Percentiles rank a stretch among this genome's conserved stretches.
phyloP scores from a whole-genome alignment of 352 stramenopile genomes.

The Globisporangium polare region DNA sequence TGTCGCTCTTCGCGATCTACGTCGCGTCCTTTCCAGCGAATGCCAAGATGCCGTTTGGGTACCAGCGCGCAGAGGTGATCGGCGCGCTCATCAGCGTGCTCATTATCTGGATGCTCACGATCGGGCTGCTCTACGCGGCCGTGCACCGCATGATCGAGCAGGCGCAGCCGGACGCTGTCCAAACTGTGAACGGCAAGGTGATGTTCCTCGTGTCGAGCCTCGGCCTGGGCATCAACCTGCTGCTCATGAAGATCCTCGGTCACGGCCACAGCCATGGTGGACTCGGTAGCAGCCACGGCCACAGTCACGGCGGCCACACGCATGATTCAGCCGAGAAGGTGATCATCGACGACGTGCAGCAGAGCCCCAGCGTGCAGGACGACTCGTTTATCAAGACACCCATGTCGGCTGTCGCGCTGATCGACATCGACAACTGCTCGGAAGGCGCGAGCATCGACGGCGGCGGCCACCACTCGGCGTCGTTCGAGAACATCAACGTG shows the following conservation, averaged over 20 bases:
- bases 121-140: slow-evolving; percentile 89
- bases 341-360: slow-evolving; percentile 27
- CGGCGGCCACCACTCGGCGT: slow-evolving; percentile 26
- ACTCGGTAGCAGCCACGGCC: slow-evolving; percentile 49
- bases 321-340: slow-evolving; percentile 26
- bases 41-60: slow-evolving; percentile 91
- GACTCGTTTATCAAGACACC: slow-evolving; percentile 60
- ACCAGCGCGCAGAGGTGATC: slow-evolving; percentile 95
- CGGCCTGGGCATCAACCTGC: slow-evolving; percentile 94
- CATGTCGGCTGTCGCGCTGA: slow-evolving; percentile 75
- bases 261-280: slow-evolving; percentile 53
- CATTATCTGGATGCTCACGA: slow-evolving; percentile 93
- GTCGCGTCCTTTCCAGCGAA: slow-evolving; percentile 50
- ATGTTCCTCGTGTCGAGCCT: slow-evolving; percentile 95
- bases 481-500: slow-evolving; percentile 94
- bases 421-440: slow-evolving; percentile 36
- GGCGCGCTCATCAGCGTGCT: slow-evolving; percentile 93
- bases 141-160: slow-evolving; percentile 75
- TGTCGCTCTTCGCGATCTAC: slow-evolving; percentile 84
- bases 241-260: slow-evolving; percentile 91
- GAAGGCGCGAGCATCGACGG: slow-evolving; percentile 8
- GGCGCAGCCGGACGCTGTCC: slow-evolving; percentile 28
- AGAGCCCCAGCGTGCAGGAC: slow-evolving; percentile 39
- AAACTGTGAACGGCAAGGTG: slow-evolving; percentile 89
- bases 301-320: slow-evolving; percentile 33